These are phyloP conservation scores for Primulina eburnea DNA, from an alignment of 257 asterid species.

Conservation along the genomic window DNA sequence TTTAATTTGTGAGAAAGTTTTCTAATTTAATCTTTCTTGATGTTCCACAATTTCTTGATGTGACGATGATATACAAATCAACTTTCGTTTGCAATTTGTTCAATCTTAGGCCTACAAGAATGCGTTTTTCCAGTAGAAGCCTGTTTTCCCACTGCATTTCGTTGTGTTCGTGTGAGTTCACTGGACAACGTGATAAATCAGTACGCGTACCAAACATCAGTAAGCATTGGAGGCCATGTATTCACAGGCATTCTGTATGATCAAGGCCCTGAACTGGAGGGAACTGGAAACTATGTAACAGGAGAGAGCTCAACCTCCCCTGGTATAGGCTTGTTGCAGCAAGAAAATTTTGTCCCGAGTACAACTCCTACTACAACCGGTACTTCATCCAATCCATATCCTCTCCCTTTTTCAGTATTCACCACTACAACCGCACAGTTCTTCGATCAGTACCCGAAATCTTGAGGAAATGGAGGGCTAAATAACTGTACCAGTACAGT, in stretches of 20 bases:
- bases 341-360: conserved; percentile 9
- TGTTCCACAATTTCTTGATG: neutral
- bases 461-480: neutral
- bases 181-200: conserved; percentile 66
- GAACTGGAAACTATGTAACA: conserved; percentile 28
- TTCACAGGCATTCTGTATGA: conserved; percentile 80
- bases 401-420: neutral
- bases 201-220: conserved; percentile 73
- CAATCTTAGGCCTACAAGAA: conserved; percentile 37
- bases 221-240: conserved; percentile 65
- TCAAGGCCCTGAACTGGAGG: conserved; percentile 51
- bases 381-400: conserved; percentile 30
- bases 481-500: neutral
- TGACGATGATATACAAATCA: neutral
- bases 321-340: conserved; percentile 23
- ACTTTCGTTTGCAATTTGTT: neutral
- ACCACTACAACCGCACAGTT: neutral
- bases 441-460: neutral
- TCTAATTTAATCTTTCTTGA: neutral
- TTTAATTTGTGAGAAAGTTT: neutral
- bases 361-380: conserved; percentile 19
- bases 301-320: conserved; percentile 43
- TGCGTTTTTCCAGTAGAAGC: conserved; percentile 64
- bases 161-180: conserved; percentile 70
- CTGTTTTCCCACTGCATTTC: conserved; percentile 61